These are phyloP conservation scores for Mucor mucedo DNA, from an alignment of 371 early-diverging fungal genomes.

Conservation along the genomic window DNA sequence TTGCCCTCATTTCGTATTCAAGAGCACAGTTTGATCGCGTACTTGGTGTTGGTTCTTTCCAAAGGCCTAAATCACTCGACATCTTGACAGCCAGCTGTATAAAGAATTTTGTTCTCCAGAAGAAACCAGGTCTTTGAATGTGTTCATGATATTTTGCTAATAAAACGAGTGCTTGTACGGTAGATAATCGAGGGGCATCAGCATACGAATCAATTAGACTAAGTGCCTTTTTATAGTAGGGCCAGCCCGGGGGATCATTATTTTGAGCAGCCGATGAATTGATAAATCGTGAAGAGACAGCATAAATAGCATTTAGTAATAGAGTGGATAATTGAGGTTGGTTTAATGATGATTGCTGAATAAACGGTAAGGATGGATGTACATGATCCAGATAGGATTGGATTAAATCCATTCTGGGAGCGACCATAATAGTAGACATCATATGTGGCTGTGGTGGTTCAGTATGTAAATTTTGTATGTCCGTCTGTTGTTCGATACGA, in stretches of 20 bases:
- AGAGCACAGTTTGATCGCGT: constrained; percentile 1
- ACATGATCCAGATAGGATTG: constrained; percentile 55
- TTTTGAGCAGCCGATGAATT: constrained; percentile 18
- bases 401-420: constrained; percentile 28
- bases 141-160: constrained; percentile 54
- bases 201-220: constrained; percentile 41
- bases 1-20: constrained; percentile 19
- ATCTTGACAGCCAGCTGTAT: constrained; percentile 45
- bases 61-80: constrained; percentile 43
- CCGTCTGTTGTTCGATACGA: constrained; percentile 21
- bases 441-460: constrained; percentile 16
- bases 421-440: not conserved
- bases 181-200: constrained; percentile 50
- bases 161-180: constrained; percentile 52
- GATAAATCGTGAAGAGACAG: constrained; percentile 46
- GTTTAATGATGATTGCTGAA: constrained; percentile 50
- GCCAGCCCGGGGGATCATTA: constrained; percentile 43
- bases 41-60: constrained; percentile 11
- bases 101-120: constrained; percentile 47
- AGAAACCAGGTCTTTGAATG: constrained; percentile 48
- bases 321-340: constrained; percentile 51
- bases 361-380: constrained; percentile 64
- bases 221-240: constrained; percentile 43
- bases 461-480: constrained; percentile 3
- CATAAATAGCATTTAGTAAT: constrained; percentile 62